Base-by-base conservation (phyloP, 1,284 basidiomycete genomes). In the Ceratobasidium theobromae region DNA sequence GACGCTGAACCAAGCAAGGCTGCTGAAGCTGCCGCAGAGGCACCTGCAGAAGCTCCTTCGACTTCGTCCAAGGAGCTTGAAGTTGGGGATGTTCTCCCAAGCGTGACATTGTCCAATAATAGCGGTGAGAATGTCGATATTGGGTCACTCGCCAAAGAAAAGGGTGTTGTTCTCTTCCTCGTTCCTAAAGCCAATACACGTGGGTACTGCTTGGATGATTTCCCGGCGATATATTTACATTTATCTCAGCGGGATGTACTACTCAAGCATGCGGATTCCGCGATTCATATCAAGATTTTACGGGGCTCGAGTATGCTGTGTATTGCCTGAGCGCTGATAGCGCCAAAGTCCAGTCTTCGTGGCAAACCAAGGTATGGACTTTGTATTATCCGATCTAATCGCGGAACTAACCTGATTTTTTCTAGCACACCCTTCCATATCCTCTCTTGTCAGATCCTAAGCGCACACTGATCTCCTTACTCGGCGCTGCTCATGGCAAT, bases 241-340 rank as follows among this genome's bases (percentile, higher is more conserved):
- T 45, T 52, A n/a, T 41, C 35, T 73, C 72, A 93, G 91, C 89
- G 53, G 91, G 92, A 38, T 95, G 93, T 78, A 95, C 92, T 1
- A 88, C 78, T 38, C 93, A 96, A 76, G 93, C 93, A 0, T 95
- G 93, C 74, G 89, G 87, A 3, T 95, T 89, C 81, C 84, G 94
- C 35, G 94, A 97, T 75, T 79, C 79, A 49, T 90, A 90, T 75
- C 81, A 84, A 6, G 87, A 91, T 70, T 95, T 95, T 74, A 79
- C 81, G 1, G 79, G 82, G 4, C 74, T 82, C 62, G 82, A 86
- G 51, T 97, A 87, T 77, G 82, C 82, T 45, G 87, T 97, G 43
- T 95, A 91, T 75, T 94, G 94, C 68, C 77, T 98, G 68, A 94
- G 91, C 72, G 87, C 87, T 23, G 95, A 97, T 76, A 80, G 83